These are phyloP conservation scores for Vanilla planifolia DNA, from an alignment of 106 monocot genomes.

Conservation along the genomic window DNA sequence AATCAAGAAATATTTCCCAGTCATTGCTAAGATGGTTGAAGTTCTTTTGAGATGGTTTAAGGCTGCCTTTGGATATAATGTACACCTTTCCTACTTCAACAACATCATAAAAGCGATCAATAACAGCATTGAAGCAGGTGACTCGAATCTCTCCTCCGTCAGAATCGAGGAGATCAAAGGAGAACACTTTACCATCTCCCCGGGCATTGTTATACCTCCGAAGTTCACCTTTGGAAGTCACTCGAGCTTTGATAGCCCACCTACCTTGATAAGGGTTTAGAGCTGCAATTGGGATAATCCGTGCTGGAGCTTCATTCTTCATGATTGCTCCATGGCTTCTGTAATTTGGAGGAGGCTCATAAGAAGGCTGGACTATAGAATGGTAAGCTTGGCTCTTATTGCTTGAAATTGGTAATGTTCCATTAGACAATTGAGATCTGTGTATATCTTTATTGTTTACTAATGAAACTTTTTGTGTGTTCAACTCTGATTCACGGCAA, in stretches of 20 bases:
- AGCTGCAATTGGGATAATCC: constrained; percentile 75
- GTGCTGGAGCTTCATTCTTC: constrained; percentile 86
- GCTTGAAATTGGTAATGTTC: constrained; percentile 15
- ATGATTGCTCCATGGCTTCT: constrained; percentile 59
- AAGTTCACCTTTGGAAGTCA: constrained; percentile 80
- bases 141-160: constrained; percentile 90
- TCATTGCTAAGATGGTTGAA: constrained; percentile 89
- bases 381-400: constrained; percentile 30
- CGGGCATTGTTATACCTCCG: constrained; percentile 76
- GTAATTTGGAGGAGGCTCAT: constrained; percentile 81
- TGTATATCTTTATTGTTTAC: constrained; percentile 8
- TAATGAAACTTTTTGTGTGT: constrained; percentile 10
- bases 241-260: constrained; percentile 90
- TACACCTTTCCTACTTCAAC: constrained; percentile 87
- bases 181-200: constrained; percentile 98
- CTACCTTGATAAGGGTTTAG: constrained; percentile 93
- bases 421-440: constrained; percentile 7
- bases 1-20: constrained; percentile 89
- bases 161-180: constrained; percentile 97
- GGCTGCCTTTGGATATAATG: constrained; percentile 71
- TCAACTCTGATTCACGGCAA: constrained; percentile 11
- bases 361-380: constrained; percentile 71
- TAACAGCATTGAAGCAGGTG: constrained; percentile 84
- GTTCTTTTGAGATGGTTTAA: constrained; percentile 86
- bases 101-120: constrained; percentile 71